Evolutionary conservation across 192 early-diverging fungal species (phyloP), one percentile per base, ranked within the genome.

Genomic region (Backusella parvicylindrica): DNA sequence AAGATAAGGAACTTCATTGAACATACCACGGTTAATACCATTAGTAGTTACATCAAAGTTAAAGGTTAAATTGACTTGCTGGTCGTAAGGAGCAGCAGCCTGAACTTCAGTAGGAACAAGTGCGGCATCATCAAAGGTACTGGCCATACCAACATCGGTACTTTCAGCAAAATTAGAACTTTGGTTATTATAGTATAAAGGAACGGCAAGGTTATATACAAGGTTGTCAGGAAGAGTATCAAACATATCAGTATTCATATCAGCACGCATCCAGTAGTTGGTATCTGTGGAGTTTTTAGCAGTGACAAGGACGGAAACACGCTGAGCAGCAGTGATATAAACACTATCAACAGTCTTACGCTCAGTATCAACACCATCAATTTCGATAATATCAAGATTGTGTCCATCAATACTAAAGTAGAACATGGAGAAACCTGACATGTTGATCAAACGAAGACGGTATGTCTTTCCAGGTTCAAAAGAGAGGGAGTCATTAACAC

Each of bases 191-290:
- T 93, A 92, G 73, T 84, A 75, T 30, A 92, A 80, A 35, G 86
- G 70, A 6, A 86, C 91, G 15, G 88, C 89, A 35, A 86, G 72
- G 77, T 94, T 73, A 74, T 83, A 81, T 65, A 82, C 73, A 35
- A 94, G 84, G 31, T 74, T 82, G 0, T 67, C 84, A 5, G 92
- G 91, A 13, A 90, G 79, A 64, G 66, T 74, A 77, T 94, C 92
- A 80, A 94, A 93, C 92, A 95, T 93, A 69, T 85, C 83, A 32
- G 84, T 85, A 49, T 94, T 85, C 88, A 95, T 92, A 41, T 92
- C 89, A 35, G 90, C 91, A 67, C 92, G 91, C 72, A 96, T 78
- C 35, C 84, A 15, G 67, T 89, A 96, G 86, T 97, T 95, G 60
- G 67, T 36, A 64, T 73, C 68, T 3, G 88, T 83, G 15, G 83